Base-by-base conservation (phyloP, 495 filamentous ascomycete genomes). In the Aspergillus wentii region DNA sequence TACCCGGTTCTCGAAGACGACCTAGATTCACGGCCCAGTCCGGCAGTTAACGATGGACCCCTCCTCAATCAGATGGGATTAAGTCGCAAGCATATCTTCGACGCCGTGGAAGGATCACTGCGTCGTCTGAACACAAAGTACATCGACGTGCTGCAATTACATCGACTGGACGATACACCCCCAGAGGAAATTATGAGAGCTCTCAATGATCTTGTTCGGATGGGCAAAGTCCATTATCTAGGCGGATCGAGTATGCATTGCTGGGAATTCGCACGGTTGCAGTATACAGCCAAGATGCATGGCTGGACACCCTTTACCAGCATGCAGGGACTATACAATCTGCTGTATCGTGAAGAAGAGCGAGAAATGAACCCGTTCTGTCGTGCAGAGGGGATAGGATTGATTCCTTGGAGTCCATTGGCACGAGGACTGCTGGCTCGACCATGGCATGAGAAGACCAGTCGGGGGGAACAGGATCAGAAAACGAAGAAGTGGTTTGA, bases 151-250 rank as follows among this genome's bases (percentile, higher is more conserved):
- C 45, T 76, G 9, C 74, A 78, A 46, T 61, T 78, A 17, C 74
- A 78, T 39, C 56, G 74, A 0, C 46, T 77, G 11, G 74, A 78
- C 2, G 61, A 69, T 6, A 74, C 70, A 5, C 72, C 78, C 0
- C 44, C 63, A 4, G 83, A 87, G 51, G 83, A 86, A 61, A 86
- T 82, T 9, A 86, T 89, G 82, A 61, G 72, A 45, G 82, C 82
- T 6, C 61, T 88, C 5, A 71, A 87, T 46, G 83, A 87, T 48
- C 56, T 87, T 1, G 72, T 86, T 1, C 59, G 74, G 41, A 59
- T 56, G 7, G 81, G 81, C 3, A 83, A 80, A 49, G 75, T 85
- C 13, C 68, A 68, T 4, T 88, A 88, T 54, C 72, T 86, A 17
- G 82, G 83, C 1, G 82, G 79, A 13, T 51, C 44, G 13, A 50